Base-by-base conservation (phyloP, 352 stramenopile species). In the Pythium biforme region DNA sequence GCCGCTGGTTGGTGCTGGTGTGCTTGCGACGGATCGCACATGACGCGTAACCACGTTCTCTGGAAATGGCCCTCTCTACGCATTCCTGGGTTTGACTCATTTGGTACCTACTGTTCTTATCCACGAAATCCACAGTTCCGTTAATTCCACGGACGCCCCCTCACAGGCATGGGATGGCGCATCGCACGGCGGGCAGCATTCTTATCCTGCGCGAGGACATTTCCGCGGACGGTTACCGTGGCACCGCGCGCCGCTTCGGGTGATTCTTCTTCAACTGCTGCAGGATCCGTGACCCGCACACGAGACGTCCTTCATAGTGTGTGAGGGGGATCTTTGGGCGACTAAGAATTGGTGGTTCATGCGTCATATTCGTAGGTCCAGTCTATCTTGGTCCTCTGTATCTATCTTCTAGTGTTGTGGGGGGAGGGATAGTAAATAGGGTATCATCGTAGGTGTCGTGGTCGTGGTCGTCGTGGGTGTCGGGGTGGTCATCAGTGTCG, bases 371-470 rank as follows among this genome's bases (percentile, higher is more conserved):
- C 37, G 37, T 43, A 43, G 37, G 37, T 43, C 37, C n/a, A 43
- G 37, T 43, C 37, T 43, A 43, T 54, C 48, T 20, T 54, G 23
- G 48, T 54, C 48, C 29, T 40, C 48, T 54, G 26, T 54, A 54
- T 54, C 48, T 54, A 54, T 54, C 48, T 41, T 43, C 37, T 20
- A 20, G 14, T 43, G 41, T 26, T 54, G 48, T 54, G 25, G 26
- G 20, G n/a, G n/a, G n/a, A n/a, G n/a, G n/a, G n/a, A n/a, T 40
- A 41, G 48, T 54, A 54, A 54, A 54, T 54, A 54, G 48, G 14
- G 48, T 49, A 10, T 49, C n/a, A 17, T 54, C n/a, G 48, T 25
- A 52, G 17, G 37, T 43, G 37, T 43, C 37, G 37, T 43, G 14
- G 47, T 25, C 10, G 39, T 48, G 19, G n/a, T 49, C n/a, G 7